phyloP scores from a whole-genome alignment of 176 grass and related monocot species.

The Elaeis guineensis region DNA sequence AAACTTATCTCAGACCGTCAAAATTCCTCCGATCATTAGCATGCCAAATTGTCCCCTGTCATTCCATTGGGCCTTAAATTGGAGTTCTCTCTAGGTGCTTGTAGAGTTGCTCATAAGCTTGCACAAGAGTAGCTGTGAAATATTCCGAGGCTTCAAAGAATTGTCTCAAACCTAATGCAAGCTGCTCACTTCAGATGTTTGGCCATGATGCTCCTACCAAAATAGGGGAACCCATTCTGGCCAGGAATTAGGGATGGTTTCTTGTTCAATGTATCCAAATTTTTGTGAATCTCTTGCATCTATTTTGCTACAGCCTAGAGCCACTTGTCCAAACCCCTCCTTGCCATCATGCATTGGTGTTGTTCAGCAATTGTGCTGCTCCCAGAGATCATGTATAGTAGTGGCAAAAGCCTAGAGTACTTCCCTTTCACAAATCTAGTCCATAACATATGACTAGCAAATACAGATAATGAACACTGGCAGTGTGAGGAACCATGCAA shows the following conservation, averaged over 20 bases:
- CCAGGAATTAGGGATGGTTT: slow-evolving; percentile 43
- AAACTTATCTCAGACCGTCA: too few relatives aligned
- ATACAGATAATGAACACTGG: slow-evolving; percentile 66
- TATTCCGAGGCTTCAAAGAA: slow-evolving; percentile 39
- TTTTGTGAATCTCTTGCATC: slow-evolving; percentile 49
- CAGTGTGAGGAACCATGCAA: not conserved
- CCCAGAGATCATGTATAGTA: slow-evolving; percentile 40
- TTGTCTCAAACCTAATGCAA: slow-evolving; percentile 42
- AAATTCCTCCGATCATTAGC: too few relatives aligned
- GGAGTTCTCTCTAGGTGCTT: not conserved
- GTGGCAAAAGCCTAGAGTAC: slow-evolving; percentile 51
- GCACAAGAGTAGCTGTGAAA: slow-evolving; percentile 33
- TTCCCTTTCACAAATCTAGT: slow-evolving; percentile 51
- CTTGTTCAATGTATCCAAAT: slow-evolving; percentile 49
- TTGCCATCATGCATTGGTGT: slow-evolving; percentile 25
- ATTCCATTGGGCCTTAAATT: too few relatives aligned
- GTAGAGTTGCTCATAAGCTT: slow-evolving; percentile 50
- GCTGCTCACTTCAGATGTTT: slow-evolving; percentile 31
- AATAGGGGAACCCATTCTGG: slow-evolving; percentile 18
- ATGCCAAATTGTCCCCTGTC: too few relatives aligned
- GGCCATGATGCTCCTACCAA: slow-evolving; percentile 17
- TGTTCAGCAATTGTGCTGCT: slow-evolving; percentile 44
- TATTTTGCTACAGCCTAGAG: slow-evolving; percentile 42
- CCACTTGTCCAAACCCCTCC: slow-evolving; percentile 60
- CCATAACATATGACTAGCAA: slow-evolving; percentile 70